A percentile compares a stretch with the other conserved stretches of the same genome.
Evolutionary conservation across 1,284 basidiomycete species (phyloP).

Genomic region (Mycena citricolor): DNA sequence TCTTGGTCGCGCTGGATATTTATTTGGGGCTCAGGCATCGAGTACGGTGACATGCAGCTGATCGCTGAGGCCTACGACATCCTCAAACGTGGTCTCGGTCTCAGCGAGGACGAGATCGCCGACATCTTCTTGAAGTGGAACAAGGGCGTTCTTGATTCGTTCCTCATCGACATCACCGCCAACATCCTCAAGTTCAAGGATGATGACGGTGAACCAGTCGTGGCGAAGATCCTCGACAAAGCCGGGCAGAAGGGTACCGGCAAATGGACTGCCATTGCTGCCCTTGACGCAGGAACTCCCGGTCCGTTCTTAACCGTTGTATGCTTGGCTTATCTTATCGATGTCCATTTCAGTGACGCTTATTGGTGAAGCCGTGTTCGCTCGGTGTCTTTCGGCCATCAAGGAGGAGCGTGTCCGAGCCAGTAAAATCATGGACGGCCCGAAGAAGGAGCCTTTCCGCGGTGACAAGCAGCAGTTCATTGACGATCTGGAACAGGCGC

Average conservation of each 20-base stretch:
- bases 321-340: conserved; percentile 7
- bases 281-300: conserved; percentile 92
- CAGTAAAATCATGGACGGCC: conserved; percentile 87
- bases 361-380: conserved; percentile 99
- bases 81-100: conserved; percentile 92
- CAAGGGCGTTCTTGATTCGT: conserved; percentile 98
- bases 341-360: conserved; percentile 74
- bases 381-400: conserved; percentile 96
- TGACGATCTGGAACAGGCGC: conserved; percentile 97
- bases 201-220: conserved; percentile 87
- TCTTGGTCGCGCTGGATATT: conserved; percentile 11
- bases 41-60: conserved; percentile 99
- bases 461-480: conserved; percentile 99
- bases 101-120: conserved; percentile 84
- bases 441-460: conserved; percentile 89
- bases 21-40: conserved; percentile 67
- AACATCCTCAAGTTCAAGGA: conserved; percentile 97
- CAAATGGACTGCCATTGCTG: conserved; percentile 99
- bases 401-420: conserved; percentile 97
- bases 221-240: conserved; percentile 92
- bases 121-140: conserved; percentile 93
- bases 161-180: conserved; percentile 97
- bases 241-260: conserved; percentile 99
- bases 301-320: conserved; percentile 45
- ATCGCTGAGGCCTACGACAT: conserved; percentile 99